Evolutionary conservation across 2,329 filamentous ascomycete genomes (phyloP), one percentile per base, ranked within the genome.

Genomic region (Aureobasidium sp.): DNA sequence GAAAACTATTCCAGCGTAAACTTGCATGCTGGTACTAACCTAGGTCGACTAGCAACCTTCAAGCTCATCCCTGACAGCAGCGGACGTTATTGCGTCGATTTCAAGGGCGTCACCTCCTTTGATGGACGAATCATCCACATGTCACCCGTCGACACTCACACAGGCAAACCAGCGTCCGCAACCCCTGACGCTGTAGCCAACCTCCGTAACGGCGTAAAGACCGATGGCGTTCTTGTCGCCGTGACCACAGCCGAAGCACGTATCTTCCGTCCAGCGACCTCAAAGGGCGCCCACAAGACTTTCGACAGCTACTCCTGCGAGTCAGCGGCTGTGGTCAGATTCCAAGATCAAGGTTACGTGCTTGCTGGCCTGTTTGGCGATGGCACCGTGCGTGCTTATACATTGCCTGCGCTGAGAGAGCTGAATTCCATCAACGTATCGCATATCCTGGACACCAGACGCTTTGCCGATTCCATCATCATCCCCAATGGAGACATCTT

Each of bases 1-100:
- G 93, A 97, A 70, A 84, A 90, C 66, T 99, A 96, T 72, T 97
- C 94, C 1, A 97, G 91, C 70, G 96, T 99, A 62, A 85, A 88
- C 63, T 89, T 94, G 67, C 95, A 97, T 67, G 89, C 95, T 1
- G 94, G 94, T 22, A 97, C 94, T 0, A 92, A 87, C 67, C 75
- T 85, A 34, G 94, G 94, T 44, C 90, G 90, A 68, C 78, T 97
- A 20, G 85, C 87, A 7, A 97, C 93, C 0, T 93, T 97, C 77
- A 97, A 96, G 76, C 80, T 99, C 25, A 77, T 97, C 2, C 94
- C 94, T 0, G 82, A 87, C 15, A 70, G 77, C 11, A 84, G 82
- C 59, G 84, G 87, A 5, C 82, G 86, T 12, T 97, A 96, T 73
- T 81, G 84, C 12, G 90, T 85, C 14, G 83, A 88, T 62, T 82